Base-by-base conservation (phyloP, 179 eudicot species). In the Corrigiola litoralis region DNA sequence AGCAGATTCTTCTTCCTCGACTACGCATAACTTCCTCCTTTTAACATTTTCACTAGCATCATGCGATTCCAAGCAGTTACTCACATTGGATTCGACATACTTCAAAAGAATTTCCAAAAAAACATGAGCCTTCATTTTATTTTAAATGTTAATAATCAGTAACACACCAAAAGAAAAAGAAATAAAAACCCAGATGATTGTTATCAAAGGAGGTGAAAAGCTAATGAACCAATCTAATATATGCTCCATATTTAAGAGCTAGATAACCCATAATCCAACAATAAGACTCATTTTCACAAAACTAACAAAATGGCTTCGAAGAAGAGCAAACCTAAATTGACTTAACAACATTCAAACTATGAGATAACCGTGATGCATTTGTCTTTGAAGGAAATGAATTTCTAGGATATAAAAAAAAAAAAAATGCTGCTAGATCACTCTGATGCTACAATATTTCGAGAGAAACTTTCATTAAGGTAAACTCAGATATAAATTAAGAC, bases 21-120 rank as follows among this genome's bases (percentile, higher is more conserved):
- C 79, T 28, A 50, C 24, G 58, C 65, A 69, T 49, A 72, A 33
- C 56, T 88, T 88, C 66, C 92, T 73, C 76, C 77, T 80, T 71
- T 88, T 88, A 28, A 73, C 61, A 58, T 57, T 67, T 66, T 61
- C 73, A 27, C 66, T 33, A 32, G 63, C 74, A 68, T 75, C 78
- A 50, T 72, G 54, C 50, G 16, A 76, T 42, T 60, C 68, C 44
- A 65, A 71, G 67, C 44, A 62, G 68, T 62, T 49, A 37, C 24
- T 61, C 34, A 41, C 62, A 62, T 41, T 65, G 24, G 63, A 57
- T 31, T 61, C 70, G 54, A 78, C 75, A 61, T 32, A 80, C 92
- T 86, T 80, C 72, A 68, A 68, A 33, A 36, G 20, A 21, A 17
- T 17, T 42, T n/a, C 0, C 49, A 50, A 44, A 68, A 31, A n/a